A percentile compares a stretch with the other conserved stretches of the same genome.
phyloP scores from a whole-genome alignment of 2,329 filamentous ascomycete species.

The Fusarium armeniacum region DNA sequence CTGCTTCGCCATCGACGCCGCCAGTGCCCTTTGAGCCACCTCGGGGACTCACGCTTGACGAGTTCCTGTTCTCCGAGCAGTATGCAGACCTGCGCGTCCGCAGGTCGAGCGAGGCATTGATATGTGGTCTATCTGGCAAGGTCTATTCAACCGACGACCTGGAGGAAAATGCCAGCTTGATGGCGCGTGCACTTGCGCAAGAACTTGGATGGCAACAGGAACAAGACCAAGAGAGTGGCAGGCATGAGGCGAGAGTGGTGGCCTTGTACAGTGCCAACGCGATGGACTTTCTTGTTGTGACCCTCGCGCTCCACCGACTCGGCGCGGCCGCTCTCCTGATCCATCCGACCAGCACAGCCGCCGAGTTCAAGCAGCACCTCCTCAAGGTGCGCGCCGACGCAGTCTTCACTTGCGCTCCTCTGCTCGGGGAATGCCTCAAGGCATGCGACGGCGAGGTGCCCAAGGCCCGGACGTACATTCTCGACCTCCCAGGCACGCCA shows the following conservation, averaged over 20 bases:
- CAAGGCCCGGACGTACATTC: constrained; percentile 13
- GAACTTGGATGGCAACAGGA: constrained; percentile 17
- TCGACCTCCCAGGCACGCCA: constrained; percentile 16
- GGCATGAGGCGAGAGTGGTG: constrained; percentile 11
- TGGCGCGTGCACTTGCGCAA: constrained; percentile 15
- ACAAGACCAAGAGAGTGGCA: constrained; percentile 15
- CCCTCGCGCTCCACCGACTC: constrained; percentile 12
- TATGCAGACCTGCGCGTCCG: constrained; percentile 15
- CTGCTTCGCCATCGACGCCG: constrained; percentile 13
- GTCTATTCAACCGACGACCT: constrained; percentile 16
- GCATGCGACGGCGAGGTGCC: constrained; percentile 10
- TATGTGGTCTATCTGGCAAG: constrained; percentile 15
- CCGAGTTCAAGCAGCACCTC: constrained; percentile 15
- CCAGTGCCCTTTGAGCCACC: constrained; percentile 14
- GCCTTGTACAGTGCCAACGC: constrained; percentile 17
- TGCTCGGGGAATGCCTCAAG: constrained; percentile 10
- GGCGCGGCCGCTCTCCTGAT: constrained; percentile 14
- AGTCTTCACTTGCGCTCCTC: constrained; percentile 16
- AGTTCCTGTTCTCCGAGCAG: constrained; percentile 15
- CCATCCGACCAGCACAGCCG: constrained; percentile 16
- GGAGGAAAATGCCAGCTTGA: constrained; percentile 13
- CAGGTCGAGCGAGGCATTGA: constrained; percentile 13
- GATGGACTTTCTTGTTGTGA: constrained; percentile 18
- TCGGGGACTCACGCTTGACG: constrained; percentile 15
- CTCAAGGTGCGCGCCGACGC: constrained; percentile 14